Percentiles rank a stretch among this genome's conserved stretches.
Evolutionary conservation across 2,329 filamentous ascomycete genomes (phyloP).

Genomic region (Trichoderma sp.): DNA sequence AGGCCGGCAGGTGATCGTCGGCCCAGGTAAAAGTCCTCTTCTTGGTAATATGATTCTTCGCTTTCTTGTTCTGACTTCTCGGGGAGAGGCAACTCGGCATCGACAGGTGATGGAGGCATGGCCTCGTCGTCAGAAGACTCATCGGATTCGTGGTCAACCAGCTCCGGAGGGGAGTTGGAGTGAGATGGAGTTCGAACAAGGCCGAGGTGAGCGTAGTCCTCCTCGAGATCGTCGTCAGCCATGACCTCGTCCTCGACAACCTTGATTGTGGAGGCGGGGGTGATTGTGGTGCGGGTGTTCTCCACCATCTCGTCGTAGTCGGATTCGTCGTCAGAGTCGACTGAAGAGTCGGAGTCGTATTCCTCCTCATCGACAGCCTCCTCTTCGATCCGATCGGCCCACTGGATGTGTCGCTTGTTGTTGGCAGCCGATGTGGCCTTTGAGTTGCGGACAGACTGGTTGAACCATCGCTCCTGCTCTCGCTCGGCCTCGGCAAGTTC

Average conservation of each 20-base stretch:
- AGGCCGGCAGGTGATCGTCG: constrained; percentile 53
- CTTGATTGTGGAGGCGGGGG: constrained; percentile 41
- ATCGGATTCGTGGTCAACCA: constrained; percentile 69
- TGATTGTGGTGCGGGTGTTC: constrained; percentile 41
- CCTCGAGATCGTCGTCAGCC: constrained; percentile 58
- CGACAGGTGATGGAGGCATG: constrained; percentile 71
- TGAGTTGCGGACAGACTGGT: constrained; percentile 84
- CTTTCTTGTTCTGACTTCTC: constrained; percentile 46
- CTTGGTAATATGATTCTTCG: constrained; percentile 51
- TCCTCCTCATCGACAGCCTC: constrained; percentile 65
- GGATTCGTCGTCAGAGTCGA: constrained; percentile 50
- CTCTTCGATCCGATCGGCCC: constrained; percentile 78
- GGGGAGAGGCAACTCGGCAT: constrained; percentile 59
- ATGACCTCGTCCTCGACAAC: constrained; percentile 47
- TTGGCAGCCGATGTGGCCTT: constrained; percentile 54
- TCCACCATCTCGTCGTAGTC: constrained; percentile 63
- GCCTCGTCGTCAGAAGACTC: constrained; percentile 76
- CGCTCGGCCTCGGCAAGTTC: constrained; percentile 88
- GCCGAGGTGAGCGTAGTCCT: constrained; percentile 65
- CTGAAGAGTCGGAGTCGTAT: constrained; percentile 58
- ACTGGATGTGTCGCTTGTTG: constrained; percentile 77
- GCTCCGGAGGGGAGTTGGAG: constrained; percentile 66
- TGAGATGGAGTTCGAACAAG: constrained; percentile 71
- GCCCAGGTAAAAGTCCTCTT: constrained; percentile 55
- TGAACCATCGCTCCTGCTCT: constrained; percentile 97